phyloP scores from a whole-genome alignment of 371 early-diverging fungal genomes.

The Funneliformis caledonium region DNA sequence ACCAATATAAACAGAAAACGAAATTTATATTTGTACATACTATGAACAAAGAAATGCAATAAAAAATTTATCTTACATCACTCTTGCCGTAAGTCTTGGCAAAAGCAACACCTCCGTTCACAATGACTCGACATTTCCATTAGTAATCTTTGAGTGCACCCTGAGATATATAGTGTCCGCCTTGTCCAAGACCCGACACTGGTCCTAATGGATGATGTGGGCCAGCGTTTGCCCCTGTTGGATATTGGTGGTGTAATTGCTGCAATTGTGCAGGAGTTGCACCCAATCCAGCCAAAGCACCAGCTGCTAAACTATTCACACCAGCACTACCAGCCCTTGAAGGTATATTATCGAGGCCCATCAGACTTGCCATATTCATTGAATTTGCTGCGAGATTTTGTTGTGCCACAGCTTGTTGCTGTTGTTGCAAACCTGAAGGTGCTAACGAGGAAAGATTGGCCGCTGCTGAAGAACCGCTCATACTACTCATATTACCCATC shows the following conservation, averaged over 20 bases:
- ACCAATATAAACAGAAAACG: background rate
- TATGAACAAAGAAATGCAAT: constrained; percentile 3
- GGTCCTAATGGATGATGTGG: constrained; percentile 29
- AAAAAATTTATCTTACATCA: background rate
- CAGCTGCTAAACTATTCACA: background rate
- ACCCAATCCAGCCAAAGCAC: constrained; percentile 25
- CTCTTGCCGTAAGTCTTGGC: background rate
- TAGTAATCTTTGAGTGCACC: constrained; percentile 25
- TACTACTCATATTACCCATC: constrained; percentile 6
- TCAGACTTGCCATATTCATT: constrained; percentile 30
- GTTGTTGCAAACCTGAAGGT: constrained; percentile 7
- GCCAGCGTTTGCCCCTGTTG: constrained; percentile 12
- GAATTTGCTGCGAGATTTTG: background rate
- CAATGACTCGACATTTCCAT: background rate
- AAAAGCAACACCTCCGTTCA: background rate
- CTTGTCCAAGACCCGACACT: constrained; percentile 14
- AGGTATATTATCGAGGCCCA: constrained; percentile 9
- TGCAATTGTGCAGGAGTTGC: constrained; percentile 16
- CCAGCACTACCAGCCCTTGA: background rate
- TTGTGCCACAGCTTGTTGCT: background rate
- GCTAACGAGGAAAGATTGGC: constrained; percentile 15
- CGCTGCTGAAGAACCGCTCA: background rate
- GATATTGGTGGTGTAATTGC: constrained; percentile 19
- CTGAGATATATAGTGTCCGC: constrained; percentile 13
- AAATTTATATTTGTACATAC: constrained; percentile 1